Percentiles rank a stretch among this genome's conserved stretches.
Evolutionary conservation across 1,139 yeast genomes (phyloP).

Genomic region (Yamadazyma oceani): DNA sequence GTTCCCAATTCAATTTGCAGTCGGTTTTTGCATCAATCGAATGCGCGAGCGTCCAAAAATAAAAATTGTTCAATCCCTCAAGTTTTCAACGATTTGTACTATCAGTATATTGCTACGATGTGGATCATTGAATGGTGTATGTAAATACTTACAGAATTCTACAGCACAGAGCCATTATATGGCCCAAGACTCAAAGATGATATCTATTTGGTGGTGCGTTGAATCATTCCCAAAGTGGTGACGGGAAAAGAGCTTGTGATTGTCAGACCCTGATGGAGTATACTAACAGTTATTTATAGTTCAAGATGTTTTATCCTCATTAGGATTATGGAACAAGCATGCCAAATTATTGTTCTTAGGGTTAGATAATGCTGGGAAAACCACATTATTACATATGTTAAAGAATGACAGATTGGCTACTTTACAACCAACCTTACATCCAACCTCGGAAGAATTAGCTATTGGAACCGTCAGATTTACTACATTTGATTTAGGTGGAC

Average conservation of each 20-base stretch:
- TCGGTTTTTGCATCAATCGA: neutral
- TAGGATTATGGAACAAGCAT: conserved; percentile 97
- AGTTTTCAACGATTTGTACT: neutral
- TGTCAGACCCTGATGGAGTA: too few relatives aligned
- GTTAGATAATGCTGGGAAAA: conserved; percentile 97
- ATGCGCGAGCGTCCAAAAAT: neutral
- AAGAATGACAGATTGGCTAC: conserved; percentile 98
- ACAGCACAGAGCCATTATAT: too few relatives aligned
- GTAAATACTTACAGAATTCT: conserved; percentile 19
- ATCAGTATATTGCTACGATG: conserved; percentile 17
- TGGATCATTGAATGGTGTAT: conserved; percentile 49
- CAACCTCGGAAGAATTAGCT: conserved; percentile 96
- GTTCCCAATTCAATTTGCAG: too few relatives aligned
- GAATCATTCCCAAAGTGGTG: too few relatives aligned
- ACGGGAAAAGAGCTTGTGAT: too few relatives aligned
- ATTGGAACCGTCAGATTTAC: conserved; percentile 96
- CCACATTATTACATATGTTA: conserved; percentile 94
- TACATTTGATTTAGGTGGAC: conserved; percentile 98
- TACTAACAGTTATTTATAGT: conserved; percentile 31
- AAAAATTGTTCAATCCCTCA: neutral
- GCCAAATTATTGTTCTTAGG: conserved; percentile 96
- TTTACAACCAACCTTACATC: conserved; percentile 96
- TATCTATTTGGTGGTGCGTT: too few relatives aligned
- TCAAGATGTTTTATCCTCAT: conserved; percentile 89
- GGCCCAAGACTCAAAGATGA: too few relatives aligned